phyloP scores from a whole-genome alignment of 495 filamentous ascomycete genomes.

The Neurospora africana region DNA sequence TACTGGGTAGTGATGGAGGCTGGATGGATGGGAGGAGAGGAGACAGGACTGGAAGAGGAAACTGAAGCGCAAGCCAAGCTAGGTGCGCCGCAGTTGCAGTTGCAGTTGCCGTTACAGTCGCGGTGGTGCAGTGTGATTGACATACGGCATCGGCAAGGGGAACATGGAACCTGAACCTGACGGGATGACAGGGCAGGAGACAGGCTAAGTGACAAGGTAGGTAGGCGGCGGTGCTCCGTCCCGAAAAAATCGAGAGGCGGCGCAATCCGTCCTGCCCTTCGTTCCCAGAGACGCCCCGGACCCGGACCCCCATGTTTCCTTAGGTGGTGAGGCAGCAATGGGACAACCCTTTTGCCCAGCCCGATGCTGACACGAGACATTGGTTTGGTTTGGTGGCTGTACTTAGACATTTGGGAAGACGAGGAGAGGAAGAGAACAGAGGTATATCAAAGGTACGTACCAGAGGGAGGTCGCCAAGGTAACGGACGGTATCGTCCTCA shows the following conservation, averaged over 20 bases:
- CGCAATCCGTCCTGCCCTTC: slow-evolving; percentile 3
- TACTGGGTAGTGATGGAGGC: not conserved
- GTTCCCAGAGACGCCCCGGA: not conserved
- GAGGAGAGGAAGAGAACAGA: not conserved
- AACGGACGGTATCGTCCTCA: not conserved
- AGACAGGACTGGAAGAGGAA: not conserved
- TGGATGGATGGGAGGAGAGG: not conserved
- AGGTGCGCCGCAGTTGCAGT: not conserved
- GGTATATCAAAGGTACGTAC: not conserved
- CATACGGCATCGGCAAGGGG: slow-evolving; percentile 11
- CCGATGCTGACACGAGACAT: not conserved
- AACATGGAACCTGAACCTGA: not conserved
- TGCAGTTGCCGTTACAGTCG: not conserved
- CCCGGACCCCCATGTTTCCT: not conserved
- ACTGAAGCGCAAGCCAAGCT: not conserved
- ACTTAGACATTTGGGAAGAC: not conserved
- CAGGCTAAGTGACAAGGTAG: not conserved
- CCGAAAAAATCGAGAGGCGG: slow-evolving; percentile 22
- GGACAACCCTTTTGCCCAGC: not conserved
- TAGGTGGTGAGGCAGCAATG: not conserved
- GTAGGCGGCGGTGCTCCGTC: slow-evolving; percentile 5
- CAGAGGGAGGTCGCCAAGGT: not conserved
- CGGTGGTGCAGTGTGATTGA: slow-evolving; percentile 2
- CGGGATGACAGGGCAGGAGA: not conserved
- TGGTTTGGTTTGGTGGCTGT: not conserved